Evolutionary conservation across 176 grass and related monocot genomes (phyloP).

Genomic region (Metroxylon sagu): DNA sequence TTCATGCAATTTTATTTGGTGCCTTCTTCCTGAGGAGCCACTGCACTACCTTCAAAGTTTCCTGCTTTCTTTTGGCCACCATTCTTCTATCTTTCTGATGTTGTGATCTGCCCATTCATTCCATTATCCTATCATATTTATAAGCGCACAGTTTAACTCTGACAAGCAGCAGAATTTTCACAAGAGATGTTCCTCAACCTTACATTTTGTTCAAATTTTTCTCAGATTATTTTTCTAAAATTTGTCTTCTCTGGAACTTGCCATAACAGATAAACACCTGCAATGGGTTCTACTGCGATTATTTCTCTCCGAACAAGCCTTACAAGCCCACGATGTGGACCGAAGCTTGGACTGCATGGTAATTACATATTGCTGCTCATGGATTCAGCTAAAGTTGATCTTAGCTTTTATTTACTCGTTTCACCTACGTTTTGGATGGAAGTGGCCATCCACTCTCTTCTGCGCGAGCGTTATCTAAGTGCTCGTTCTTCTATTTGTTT

Average conservation of each 20-base stretch:
- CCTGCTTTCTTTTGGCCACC: too few relatives aligned
- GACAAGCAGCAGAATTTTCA: too few relatives aligned
- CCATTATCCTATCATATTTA: too few relatives aligned
- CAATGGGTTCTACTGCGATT: constrained; percentile 97
- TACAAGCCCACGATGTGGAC: constrained; percentile 99
- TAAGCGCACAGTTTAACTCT: too few relatives aligned
- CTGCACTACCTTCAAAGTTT: not conserved
- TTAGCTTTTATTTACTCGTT: constrained; percentile 6
- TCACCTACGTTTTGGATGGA: too few relatives aligned
- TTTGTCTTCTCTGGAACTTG: not conserved
- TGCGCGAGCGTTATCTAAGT: too few relatives aligned
- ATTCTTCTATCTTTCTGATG: too few relatives aligned
- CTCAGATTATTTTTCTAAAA: too few relatives aligned
- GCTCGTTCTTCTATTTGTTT: constrained; percentile 5
- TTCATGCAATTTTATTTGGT: not conserved
- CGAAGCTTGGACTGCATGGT: constrained; percentile 95
- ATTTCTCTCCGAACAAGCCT: constrained; percentile 77
- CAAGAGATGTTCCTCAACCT: too few relatives aligned
- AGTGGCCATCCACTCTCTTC: too few relatives aligned
- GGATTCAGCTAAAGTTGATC: not conserved
- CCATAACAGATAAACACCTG: constrained; percentile 75
- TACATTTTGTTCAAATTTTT: too few relatives aligned
- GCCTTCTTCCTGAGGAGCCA: constrained; percentile 14
- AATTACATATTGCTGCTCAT: constrained; percentile 20
- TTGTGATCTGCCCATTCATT: too few relatives aligned